Evolutionary conservation across 2,329 filamentous ascomycete genomes (phyloP).

Genomic region (Dactylellina drechsleri): DNA sequence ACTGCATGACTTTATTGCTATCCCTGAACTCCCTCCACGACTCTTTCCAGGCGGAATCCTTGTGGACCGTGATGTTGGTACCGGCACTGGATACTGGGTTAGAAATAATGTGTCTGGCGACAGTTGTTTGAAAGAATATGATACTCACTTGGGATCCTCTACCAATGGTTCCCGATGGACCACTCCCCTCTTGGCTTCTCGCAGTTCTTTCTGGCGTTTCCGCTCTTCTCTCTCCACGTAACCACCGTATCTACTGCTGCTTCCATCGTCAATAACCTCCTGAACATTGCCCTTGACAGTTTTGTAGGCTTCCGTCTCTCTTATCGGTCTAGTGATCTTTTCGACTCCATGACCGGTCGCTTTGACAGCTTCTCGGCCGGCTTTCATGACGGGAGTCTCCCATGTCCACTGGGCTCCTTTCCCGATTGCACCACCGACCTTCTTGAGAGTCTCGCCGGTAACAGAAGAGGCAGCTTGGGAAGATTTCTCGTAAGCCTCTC

Average conservation of each 20-base stretch:
- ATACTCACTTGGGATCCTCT: conserved; percentile 86
- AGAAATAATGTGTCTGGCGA: not conserved
- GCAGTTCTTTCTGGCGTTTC: conserved; percentile 77
- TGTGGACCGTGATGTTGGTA: conserved; percentile 93
- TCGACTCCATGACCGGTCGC: conserved; percentile 87
- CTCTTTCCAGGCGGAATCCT: conserved; percentile 97
- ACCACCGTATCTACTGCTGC: conserved; percentile 92
- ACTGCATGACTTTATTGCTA: conserved; percentile 85
- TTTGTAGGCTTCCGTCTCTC: conserved; percentile 94
- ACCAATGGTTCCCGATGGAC: conserved; percentile 71
- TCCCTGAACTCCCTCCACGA: conserved; percentile 98
- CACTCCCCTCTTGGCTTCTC: conserved; percentile 71
- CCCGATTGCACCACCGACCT: conserved; percentile 84
- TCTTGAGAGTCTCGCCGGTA: conserved; percentile 82
- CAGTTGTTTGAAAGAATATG: not conserved
- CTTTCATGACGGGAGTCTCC: conserved; percentile 94
- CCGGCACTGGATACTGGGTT: conserved; percentile 73
- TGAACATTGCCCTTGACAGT: conserved; percentile 75
- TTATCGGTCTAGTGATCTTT: conserved; percentile 91
- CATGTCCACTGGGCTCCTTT: conserved; percentile 96
- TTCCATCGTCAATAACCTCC: conserved; percentile 95
- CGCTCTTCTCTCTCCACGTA: conserved; percentile 98
- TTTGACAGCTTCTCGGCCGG: conserved; percentile 84
- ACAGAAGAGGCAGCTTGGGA: conserved; percentile 79
- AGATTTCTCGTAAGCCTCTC: conserved; percentile 85